phyloP scores from a whole-genome alignment of 768 basidiomycete genomes.

The Russula emetica region DNA sequence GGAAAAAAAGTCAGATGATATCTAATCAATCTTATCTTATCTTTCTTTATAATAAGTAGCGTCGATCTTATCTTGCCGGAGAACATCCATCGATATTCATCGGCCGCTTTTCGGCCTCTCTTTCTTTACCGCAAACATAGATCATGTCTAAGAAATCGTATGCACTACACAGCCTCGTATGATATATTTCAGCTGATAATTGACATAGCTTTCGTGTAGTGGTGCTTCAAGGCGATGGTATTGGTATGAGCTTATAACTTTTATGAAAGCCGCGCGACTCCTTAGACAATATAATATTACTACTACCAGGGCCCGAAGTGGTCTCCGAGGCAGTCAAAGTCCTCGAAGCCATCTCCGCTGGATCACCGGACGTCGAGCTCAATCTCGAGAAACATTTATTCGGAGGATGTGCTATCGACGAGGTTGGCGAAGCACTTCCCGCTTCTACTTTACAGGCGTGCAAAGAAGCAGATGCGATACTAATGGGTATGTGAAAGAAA shows the following conservation, averaged over 20 bases:
- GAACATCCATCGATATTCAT: background rate
- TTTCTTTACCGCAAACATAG: background rate
- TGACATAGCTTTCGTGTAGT: slow-evolving; percentile 73
- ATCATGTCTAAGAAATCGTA: slow-evolving; percentile 29
- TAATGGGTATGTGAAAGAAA: slow-evolving; percentile 67
- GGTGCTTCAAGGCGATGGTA: slow-evolving; percentile 94
- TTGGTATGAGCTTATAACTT: slow-evolving; percentile 51
- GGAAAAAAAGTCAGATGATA: background rate
- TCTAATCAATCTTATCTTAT: background rate
- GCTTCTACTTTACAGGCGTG: slow-evolving; percentile 82
- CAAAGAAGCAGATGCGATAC: slow-evolving; percentile 88
- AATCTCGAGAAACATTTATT: slow-evolving; percentile 73
- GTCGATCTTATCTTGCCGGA: background rate
- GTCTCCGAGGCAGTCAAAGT: slow-evolving; percentile 80
- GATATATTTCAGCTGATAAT: slow-evolving; percentile 7
- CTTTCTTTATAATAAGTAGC: no score
- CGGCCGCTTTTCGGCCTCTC: background rate
- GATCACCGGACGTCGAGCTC: slow-evolving; percentile 62
- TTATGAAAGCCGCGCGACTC: background rate
- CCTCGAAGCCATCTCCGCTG: slow-evolving; percentile 63
- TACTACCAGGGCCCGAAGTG: slow-evolving; percentile 79
- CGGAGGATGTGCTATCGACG: slow-evolving; percentile 92
- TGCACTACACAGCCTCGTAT: slow-evolving; percentile 6
- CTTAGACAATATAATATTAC: background rate
- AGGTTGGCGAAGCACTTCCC: slow-evolving; percentile 79